phyloP scores from a whole-genome alignment of 352 stramenopile species.

The Pythium apleroticum region DNA sequence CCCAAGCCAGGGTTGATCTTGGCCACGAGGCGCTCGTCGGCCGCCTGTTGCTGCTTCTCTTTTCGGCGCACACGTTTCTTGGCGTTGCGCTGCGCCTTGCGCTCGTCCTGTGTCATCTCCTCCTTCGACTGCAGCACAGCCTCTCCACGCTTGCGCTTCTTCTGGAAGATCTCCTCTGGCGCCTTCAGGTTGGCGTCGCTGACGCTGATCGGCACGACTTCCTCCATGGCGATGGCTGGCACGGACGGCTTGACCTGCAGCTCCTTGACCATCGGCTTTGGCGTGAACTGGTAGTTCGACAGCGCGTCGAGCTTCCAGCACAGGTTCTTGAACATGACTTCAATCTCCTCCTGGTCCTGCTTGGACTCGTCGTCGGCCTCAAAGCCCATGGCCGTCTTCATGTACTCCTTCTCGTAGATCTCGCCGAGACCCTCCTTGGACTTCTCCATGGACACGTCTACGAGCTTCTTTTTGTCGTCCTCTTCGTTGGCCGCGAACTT shows the following conservation, averaged over 20 bases:
- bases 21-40: constrained; percentile 91
- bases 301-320: constrained; percentile 95
- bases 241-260: constrained; percentile 82
- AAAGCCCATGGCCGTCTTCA: constrained; percentile 93
- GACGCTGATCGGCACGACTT: constrained; percentile 81
- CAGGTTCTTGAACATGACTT: constrained; percentile 92
- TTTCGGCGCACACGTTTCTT: constrained; percentile 93
- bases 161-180: constrained; percentile 83
- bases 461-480: constrained; percentile 83
- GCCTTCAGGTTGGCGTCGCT: constrained; percentile 84
- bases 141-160: constrained; percentile 86
- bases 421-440: constrained; percentile 90
- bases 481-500: constrained; percentile 81
- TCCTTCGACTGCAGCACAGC: constrained; percentile 79
- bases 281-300: constrained; percentile 96
- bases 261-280: constrained; percentile 92
- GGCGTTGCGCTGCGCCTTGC: constrained; percentile 79
- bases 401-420: constrained; percentile 95
- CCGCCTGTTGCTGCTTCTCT: constrained; percentile 84
- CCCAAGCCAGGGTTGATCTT: constrained; percentile 94
- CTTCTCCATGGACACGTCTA: constrained; percentile 93
- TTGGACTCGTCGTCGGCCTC: constrained; percentile 91
- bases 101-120: constrained; percentile 87
- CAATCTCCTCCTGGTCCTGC: constrained; percentile 94
- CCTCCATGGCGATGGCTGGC: constrained; percentile 83